These are phyloP conservation scores for Sugiyamaella pinicola DNA, from an alignment of 1,139 yeast species.

Conservation along the genomic window DNA sequence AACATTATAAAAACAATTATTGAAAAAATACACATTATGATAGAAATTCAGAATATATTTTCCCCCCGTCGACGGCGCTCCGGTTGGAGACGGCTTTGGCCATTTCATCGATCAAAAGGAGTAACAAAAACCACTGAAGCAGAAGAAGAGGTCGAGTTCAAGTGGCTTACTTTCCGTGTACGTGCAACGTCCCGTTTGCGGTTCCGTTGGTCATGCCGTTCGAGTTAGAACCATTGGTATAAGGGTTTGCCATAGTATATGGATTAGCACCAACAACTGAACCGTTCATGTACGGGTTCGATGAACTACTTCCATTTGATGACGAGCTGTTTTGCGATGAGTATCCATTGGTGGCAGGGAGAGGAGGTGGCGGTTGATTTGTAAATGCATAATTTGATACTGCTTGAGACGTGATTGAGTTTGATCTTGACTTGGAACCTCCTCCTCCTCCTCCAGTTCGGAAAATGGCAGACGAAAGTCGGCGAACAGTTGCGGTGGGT, in stretches of 20 bases:
- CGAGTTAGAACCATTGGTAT: slow-evolving; percentile 16
- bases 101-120: slow-evolving; percentile 4
- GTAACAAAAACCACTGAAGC: background rate
- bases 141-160: slow-evolving; percentile 3
- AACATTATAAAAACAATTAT: background rate
- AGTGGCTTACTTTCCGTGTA: slow-evolving; percentile 17
- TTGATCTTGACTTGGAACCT: slow-evolving; percentile 24
- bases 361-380: background rate
- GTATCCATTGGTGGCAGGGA: background rate
- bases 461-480: slow-evolving; percentile 22
- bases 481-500: slow-evolving; percentile 20
- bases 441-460: slow-evolving; percentile 16
- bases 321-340: slow-evolving; percentile 11
- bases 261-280: background rate
- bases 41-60: background rate
- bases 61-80: background rate
- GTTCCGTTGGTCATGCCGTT: slow-evolving; percentile 17
- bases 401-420: slow-evolving; percentile 26
- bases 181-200: slow-evolving; percentile 15
- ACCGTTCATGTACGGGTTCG: background rate
- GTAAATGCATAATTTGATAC: slow-evolving; percentile 10
- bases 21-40: background rate
- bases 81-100: slow-evolving; percentile 13
- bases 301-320: slow-evolving; percentile 4
- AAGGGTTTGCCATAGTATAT: slow-evolving; percentile 8